Base-by-base conservation (phyloP, 768 basidiomycete genomes). In the Coprinopsis cinerea region DNA sequence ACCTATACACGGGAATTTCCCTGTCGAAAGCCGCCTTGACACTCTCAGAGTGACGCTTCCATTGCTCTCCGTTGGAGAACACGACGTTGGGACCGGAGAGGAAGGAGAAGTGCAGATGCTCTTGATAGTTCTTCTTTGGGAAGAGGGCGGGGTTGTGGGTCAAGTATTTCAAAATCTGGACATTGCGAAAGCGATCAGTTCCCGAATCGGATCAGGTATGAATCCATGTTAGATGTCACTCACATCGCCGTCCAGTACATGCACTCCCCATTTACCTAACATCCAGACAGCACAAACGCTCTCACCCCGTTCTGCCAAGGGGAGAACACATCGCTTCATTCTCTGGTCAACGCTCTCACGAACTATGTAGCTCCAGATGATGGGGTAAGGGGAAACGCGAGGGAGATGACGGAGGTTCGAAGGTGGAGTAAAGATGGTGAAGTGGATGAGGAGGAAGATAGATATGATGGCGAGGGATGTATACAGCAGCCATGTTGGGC, bases 251-350 rank as follows among this genome's bases (percentile, higher is more conserved):
- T 73, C 70, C 10, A 72, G 52, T 18, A 73, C 59, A 40, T 73
- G 71, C 32, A 73, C 60, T 34, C 65, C 65, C 72, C 72, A 73
- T 54, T 62, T 59, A 18, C 72, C 70, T 4, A 73, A 61, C 44
- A 64, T 64, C 54, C 62, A 73, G 1, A 73, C 69, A 4, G 68
- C 53, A 2, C 71, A 69, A 30, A 69, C 63, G 14, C 63, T 64
- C 39, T 66, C 64, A 25, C 58, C 58, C 28, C 61, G 54, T 37
- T 54, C 57, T 20, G 65, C 68, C 47, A 66, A 67, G 2, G 71
- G 71, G 11, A 72, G 44, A 32, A 72, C 59, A 44, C 69, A 62
- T 6, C 64, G 55, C 41, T 59, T 54, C 30, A 71, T 58, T 2
- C 68, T 64, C 22, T 52, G 57, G 44, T 71, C 67, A 25, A 67